Evolutionary conservation across 2,329 filamentous ascomycete genomes (phyloP), one percentile per base, ranked within the genome.

Genomic region (Penicillium sp.): DNA sequence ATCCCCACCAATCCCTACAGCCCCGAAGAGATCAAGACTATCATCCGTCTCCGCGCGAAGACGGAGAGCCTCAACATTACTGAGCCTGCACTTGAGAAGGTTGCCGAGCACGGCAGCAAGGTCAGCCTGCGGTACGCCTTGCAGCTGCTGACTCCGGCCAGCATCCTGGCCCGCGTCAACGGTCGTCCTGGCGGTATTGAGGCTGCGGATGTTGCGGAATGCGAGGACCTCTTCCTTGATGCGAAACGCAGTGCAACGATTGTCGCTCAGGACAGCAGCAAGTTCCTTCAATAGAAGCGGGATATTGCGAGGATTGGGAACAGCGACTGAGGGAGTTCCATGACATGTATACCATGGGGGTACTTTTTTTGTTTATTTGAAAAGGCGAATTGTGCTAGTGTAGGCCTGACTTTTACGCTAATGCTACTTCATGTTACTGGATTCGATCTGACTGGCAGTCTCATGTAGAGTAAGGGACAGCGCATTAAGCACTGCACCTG

Each of bases 81-180:
- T 36, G 90, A 95, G 44, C 83, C 85, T 18, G 94, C 94, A 24
- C 81, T 97, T 53, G 88, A 94, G 63, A 94, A 90, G 76, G 85
- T 99, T 64, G 84, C 90, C 38, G 84, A 89, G 66, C 87, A 95
- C 63, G 94, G 94, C 61, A 90, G 90, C 65, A 88, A 87, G 63
- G 91, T 96, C 68, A 95, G 89, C 70, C 74, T 99, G 74, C 81
- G 94, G 62, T 99, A 99, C 76, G 92, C 92, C 62, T 78, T 99
- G 69, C 94, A 97, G 76, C 76, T 99, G 62, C 79, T 99, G 63
- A 89, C 91, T 24, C 92, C 92, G 2, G 87, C 91, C 46, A 92
- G 89, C 73, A 95, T 97, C 73, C 81, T 97, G 65, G 90, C 92
- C 53, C 87, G 89, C 69, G 89, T 94, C 67, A 89, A 87, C 69